phyloP scores from a whole-genome alignment of 257 asterid genomes.

The Fraxinus pennsylvanica region DNA sequence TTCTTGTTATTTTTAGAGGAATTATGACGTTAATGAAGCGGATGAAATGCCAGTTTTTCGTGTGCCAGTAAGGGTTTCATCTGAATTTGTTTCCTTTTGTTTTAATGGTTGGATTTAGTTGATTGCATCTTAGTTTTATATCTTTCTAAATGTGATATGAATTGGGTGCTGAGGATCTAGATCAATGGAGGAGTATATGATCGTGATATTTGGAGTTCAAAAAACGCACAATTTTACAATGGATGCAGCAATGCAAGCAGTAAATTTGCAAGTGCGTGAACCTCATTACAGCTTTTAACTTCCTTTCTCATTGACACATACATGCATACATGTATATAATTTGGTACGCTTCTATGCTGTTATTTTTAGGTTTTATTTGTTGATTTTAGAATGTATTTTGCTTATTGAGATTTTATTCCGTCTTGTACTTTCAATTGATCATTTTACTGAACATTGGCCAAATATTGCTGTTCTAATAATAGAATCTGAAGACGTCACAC shows the following conservation, averaged over 20 bases:
- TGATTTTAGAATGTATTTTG: slow-evolving; percentile 10
- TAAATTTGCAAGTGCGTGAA: slow-evolving; percentile 65
- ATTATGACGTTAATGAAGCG: slow-evolving; percentile 33
- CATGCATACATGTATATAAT: neutral
- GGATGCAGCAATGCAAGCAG: slow-evolving; percentile 83
- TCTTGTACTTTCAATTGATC: neutral
- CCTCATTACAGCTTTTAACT: slow-evolving; percentile 16
- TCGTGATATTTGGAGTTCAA: slow-evolving; percentile 82
- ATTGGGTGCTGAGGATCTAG: slow-evolving; percentile 57
- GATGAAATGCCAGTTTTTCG: slow-evolving; percentile 33
- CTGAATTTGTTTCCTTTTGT: neutral
- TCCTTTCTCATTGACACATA: slow-evolving; percentile 7
- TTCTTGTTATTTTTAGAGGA: slow-evolving; percentile 29
- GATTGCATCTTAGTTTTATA: slow-evolving; percentile 42
- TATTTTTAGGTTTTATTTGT: slow-evolving; percentile 19
- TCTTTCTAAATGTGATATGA: slow-evolving; percentile 36
- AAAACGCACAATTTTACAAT: slow-evolving; percentile 54
- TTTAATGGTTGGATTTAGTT: slow-evolving; percentile 15
- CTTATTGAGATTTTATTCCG: slow-evolving; percentile 13
- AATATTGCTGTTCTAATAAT: slow-evolving; percentile 30
- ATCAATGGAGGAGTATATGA: slow-evolving; percentile 42
- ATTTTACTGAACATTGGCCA: slow-evolving; percentile 5
- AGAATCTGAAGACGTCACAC: slow-evolving; percentile 67
- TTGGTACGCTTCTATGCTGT: slow-evolving; percentile 4
- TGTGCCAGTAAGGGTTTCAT: slow-evolving; percentile 58